These are phyloP conservation scores for Populus nigra DNA, from an alignment of 345 rosid species.

Conservation along the genomic window DNA sequence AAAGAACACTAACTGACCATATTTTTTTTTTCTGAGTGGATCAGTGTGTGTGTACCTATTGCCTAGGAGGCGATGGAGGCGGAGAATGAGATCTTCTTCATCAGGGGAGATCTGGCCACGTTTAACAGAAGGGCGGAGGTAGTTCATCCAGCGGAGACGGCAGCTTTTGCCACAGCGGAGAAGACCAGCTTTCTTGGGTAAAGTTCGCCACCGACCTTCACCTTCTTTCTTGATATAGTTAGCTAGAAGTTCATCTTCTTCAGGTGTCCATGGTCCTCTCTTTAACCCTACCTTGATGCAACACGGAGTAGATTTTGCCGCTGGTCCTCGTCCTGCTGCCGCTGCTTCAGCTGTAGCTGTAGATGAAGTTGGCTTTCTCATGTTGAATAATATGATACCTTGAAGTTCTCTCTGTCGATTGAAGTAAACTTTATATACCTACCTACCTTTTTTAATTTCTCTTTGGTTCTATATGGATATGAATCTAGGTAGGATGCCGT, in stretches of 20 bases:
- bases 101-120: slow-evolving; percentile 73
- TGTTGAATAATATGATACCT: not conserved
- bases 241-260: slow-evolving; percentile 67
- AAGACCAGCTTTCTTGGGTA: slow-evolving; percentile 77
- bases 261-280: slow-evolving; percentile 90
- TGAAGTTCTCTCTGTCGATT: not conserved
- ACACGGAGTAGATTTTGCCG: slow-evolving; percentile 44
- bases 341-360: not conserved
- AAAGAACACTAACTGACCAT: not conserved
- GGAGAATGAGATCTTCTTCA: slow-evolving; percentile 93
- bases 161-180: slow-evolving; percentile 89
- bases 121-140: slow-evolving; percentile 77
- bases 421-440: not conserved
- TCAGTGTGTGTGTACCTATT: slow-evolving; percentile 7
- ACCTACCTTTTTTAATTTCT: not conserved
- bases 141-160: slow-evolving; percentile 94
- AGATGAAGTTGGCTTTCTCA: slow-evolving; percentile 12
- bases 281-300: slow-evolving; percentile 66
- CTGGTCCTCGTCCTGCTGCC: not conserved
- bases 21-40: not conserved
- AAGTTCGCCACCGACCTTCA: slow-evolving; percentile 77
- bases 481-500: not conserved
- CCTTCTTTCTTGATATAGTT: slow-evolving; percentile 68
- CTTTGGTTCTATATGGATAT: not conserved
- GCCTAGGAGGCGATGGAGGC: slow-evolving; percentile 65